Base-by-base conservation (phyloP, 2,329 filamentous ascomycete species). In the Chrysoporthe puriensis region DNA sequence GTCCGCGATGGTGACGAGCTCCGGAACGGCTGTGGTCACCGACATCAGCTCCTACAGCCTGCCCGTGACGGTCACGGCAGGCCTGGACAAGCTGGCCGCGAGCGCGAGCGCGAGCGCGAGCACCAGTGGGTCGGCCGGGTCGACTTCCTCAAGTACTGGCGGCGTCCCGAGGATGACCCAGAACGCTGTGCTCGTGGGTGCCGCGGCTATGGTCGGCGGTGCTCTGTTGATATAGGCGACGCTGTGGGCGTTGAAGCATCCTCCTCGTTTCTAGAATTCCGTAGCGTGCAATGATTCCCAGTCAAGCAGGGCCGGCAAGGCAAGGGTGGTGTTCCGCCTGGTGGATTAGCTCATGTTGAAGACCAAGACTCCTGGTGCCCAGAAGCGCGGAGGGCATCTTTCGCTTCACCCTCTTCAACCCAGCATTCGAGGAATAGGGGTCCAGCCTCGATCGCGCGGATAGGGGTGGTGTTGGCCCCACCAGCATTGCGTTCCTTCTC, bases 401-500 rank as follows among this genome's bases (percentile, higher is more conserved):
- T 73, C 73, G 82, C 56, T 74, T 84, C 73, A 79, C 85, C 72
- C 82, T 90, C 79, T 77, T 92, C 80, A 71, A 91, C 76, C 88
- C 90, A 82, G 80, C 90, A 83, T 81, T 91, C 89, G 76, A 90
- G 82, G 78, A 90, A 82, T 66, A 92, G 73, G 70, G 89, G 82
- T 58, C 89, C 83, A 62, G 88, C 82, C 67, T 82, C 82, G 1
- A 88, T 83, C 5, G 85, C 79, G 44, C 86, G 83, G 46, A 89
- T 75, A 13, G 86, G 81, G 1, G 77, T 83, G 1, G 83, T 86
- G 59, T 76, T 80, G 2, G 76, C 75, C 5, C 80, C 80, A 6
- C 78, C 78, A 2, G 81, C 61, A 63, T 79, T 78, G 44, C 72
- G 62, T 13, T 77, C 78, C 5, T 74, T 75, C 32, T 75, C 70